phyloP scores from a whole-genome alignment of 208 protist genomes.

The Leptomonas seymouri region DNA sequence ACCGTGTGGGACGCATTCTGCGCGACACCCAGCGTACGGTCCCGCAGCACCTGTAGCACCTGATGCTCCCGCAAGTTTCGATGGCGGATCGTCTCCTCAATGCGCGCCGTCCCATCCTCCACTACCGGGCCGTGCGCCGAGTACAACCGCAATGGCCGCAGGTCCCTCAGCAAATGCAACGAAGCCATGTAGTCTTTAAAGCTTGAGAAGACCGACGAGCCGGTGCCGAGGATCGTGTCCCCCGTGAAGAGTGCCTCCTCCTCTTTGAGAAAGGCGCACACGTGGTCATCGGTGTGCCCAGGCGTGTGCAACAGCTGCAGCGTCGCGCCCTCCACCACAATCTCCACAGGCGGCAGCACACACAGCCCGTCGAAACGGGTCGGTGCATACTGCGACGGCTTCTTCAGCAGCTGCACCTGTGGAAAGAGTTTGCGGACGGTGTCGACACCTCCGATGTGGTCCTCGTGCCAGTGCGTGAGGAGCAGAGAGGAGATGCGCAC shows the following conservation, averaged over 20 bases:
- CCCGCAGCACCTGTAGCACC: constrained; percentile 44
- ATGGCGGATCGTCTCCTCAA: constrained; percentile 65
- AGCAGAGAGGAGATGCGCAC: constrained; percentile 56
- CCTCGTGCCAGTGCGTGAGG: constrained; percentile 73
- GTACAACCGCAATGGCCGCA: constrained; percentile 46
- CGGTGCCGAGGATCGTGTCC: constrained; percentile 65
- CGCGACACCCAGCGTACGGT: constrained; percentile 3
- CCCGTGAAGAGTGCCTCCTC: constrained; percentile 63
- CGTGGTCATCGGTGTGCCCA: constrained; percentile 75
- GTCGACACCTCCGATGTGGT: constrained; percentile 68
- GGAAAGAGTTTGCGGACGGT: constrained; percentile 44
- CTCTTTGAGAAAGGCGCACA: constrained; percentile 56
- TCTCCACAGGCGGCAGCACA: constrained; percentile 24
- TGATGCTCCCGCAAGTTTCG: constrained; percentile 56
- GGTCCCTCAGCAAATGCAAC: constrained; percentile 33
- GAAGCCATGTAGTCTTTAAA: constrained; percentile 68
- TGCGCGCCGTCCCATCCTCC: constrained; percentile 36
- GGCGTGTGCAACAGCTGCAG: constrained; percentile 53
- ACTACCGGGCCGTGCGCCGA: constrained; percentile 67
- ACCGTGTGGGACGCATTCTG: not conserved
- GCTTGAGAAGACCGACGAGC: constrained; percentile 65
- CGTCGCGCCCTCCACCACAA: constrained; percentile 53
- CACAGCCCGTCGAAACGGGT: constrained; percentile 34
- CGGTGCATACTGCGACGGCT: constrained; percentile 30
- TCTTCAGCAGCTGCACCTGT: constrained; percentile 53